phyloP scores from a whole-genome alignment of 2,329 filamentous ascomycete species.

The Colletotrichum scovillei region DNA sequence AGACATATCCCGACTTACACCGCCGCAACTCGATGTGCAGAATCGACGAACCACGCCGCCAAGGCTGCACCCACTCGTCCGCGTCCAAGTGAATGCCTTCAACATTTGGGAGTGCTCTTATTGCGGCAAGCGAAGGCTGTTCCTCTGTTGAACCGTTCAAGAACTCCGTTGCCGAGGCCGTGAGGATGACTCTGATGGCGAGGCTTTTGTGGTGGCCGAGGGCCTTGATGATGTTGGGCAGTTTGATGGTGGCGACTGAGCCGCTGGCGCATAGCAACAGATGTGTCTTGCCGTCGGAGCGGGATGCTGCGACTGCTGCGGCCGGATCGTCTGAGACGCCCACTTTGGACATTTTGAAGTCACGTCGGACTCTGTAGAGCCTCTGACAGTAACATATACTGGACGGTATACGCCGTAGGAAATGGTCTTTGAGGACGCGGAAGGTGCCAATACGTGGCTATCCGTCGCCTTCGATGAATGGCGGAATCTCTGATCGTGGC shows the following conservation, averaged over 20 bases:
- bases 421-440: no score
- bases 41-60: constrained; percentile 82
- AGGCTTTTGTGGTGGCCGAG: constrained; percentile 66
- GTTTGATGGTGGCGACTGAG: constrained; percentile 79
- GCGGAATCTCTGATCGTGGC: no score
- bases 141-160: constrained; percentile 80
- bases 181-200: constrained; percentile 88
- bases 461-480: no score
- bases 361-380: no score
- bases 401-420: no score
- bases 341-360: constrained; percentile 9
- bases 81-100: constrained; percentile 84
- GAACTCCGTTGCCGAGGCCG: constrained; percentile 78
- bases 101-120: constrained; percentile 75
- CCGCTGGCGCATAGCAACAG: constrained; percentile 26
- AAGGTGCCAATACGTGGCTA: no score
- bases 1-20: constrained; percentile 42
- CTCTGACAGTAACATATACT: no score
- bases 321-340: constrained; percentile 21
- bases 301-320: constrained; percentile 29
- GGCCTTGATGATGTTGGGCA: constrained; percentile 72
- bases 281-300: constrained; percentile 30
- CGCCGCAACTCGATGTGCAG: constrained; percentile 90
- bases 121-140: constrained; percentile 74
- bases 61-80: constrained; percentile 86